Evolutionary conservation across 2,329 filamentous ascomycete genomes (phyloP).

Genomic region (Blumeria hordei): DNA sequence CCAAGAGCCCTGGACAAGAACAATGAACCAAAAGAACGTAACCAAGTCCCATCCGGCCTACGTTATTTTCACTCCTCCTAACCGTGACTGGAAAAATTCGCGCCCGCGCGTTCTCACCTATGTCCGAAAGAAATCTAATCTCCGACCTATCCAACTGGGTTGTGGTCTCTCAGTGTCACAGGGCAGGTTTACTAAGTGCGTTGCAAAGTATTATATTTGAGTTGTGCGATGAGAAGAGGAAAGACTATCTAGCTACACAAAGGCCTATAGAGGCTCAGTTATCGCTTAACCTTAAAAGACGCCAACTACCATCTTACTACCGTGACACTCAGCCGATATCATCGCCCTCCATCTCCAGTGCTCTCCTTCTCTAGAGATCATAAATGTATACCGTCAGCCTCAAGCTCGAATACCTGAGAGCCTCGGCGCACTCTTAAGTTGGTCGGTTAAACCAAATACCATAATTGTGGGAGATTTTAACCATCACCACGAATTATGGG

Average conservation of each 20-base stretch:
- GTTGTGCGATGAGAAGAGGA: too few relatives aligned
- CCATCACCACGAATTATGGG: too few relatives aligned
- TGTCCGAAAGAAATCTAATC: background rate
- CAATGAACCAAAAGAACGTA: too few relatives aligned
- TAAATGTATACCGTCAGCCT: background rate
- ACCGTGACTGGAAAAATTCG: background rate
- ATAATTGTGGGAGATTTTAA: background rate
- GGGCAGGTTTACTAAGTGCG: too few relatives aligned
- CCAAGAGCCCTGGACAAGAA: background rate
- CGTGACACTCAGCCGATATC: too few relatives aligned
- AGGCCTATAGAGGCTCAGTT: too few relatives aligned
- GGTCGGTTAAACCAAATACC: background rate
- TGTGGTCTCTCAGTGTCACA: background rate
- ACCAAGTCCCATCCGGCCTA: background rate
- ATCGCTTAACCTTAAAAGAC: too few relatives aligned
- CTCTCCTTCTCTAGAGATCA: background rate
- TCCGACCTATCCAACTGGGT: background rate
- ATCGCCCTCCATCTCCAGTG: background rate
- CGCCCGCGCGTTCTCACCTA: background rate
- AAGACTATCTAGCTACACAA: too few relatives aligned
- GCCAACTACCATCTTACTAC: too few relatives aligned
- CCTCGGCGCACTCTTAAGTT: background rate
- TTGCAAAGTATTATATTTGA: too few relatives aligned
- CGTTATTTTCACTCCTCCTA: background rate
- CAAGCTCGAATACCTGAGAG: background rate